phyloP scores from a whole-genome alignment of 371 early-diverging fungal genomes.

The Synchytrium microbalum region DNA sequence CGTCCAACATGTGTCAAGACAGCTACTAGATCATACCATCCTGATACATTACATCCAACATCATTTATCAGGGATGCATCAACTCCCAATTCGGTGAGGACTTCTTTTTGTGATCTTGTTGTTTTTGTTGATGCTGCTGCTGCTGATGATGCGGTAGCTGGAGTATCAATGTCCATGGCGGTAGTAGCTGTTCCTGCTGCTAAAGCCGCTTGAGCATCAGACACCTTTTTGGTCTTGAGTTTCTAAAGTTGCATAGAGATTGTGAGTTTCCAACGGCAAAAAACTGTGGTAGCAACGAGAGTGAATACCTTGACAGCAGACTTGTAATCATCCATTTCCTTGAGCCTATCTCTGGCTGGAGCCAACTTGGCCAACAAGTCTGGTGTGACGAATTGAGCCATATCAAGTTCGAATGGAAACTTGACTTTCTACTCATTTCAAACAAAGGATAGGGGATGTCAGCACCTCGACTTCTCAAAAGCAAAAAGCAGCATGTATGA shows the following conservation, averaged over 20 bases:
- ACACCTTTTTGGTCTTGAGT: slow-evolving; percentile 9
- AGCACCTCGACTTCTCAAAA: no score
- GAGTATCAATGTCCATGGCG: not conserved
- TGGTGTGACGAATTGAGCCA: slow-evolving; percentile 72
- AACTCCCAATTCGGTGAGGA: slow-evolving; percentile 39
- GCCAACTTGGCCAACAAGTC: slow-evolving; percentile 72
- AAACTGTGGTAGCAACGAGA: no score
- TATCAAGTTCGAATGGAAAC: slow-evolving; percentile 87
- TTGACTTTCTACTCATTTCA: slow-evolving; percentile 58
- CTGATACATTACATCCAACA: slow-evolving; percentile 56
- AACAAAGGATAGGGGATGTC: slow-evolving; percentile 22
- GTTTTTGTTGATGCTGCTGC: not conserved
- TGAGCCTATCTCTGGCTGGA: slow-evolving; percentile 62
- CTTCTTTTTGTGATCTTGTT: slow-evolving; percentile 27
- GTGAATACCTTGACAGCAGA: slow-evolving; percentile 42
- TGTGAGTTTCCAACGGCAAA: not conserved
- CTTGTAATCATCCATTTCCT: slow-evolving; percentile 65
- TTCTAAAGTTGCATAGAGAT: slow-evolving; percentile 6
- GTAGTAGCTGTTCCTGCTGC: not conserved
- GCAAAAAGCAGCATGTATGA: not conserved
- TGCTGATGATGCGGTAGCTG: not conserved
- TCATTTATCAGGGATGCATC: slow-evolving; percentile 69
- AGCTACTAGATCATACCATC: slow-evolving; percentile 43
- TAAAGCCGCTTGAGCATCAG: not conserved
- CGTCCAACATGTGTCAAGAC: slow-evolving; percentile 82